phyloP scores from a whole-genome alignment of 2,329 filamentous ascomycete species.

The Clonostachys rhizophaga region DNA sequence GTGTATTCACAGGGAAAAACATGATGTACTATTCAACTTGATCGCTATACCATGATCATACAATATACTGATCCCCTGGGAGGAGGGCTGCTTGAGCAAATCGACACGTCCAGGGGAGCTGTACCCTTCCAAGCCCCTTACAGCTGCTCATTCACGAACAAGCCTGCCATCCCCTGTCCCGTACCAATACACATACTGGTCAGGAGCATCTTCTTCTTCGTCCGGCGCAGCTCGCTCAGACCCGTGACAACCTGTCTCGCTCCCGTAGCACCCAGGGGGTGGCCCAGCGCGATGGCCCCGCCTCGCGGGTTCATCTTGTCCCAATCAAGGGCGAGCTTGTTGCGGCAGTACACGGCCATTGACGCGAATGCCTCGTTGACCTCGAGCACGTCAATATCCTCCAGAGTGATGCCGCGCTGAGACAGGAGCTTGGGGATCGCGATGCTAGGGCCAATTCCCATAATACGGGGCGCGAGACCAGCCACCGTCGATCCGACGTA shows the following conservation, averaged over 20 bases:
- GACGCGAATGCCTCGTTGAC: slow-evolving; percentile 97
- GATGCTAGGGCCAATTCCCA: slow-evolving; percentile 84
- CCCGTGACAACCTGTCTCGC: slow-evolving; percentile 84
- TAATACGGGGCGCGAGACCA: slow-evolving; percentile 87
- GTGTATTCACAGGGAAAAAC: too few species aligned
- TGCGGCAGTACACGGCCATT: slow-evolving; percentile 92
- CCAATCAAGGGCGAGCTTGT: slow-evolving; percentile 65
- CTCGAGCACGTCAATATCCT: slow-evolving; percentile 87
- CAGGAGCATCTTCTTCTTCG: slow-evolving; percentile 85
- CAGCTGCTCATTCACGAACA: slow-evolving; percentile 56
- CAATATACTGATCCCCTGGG: too few species aligned
- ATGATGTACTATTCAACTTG: too few species aligned
- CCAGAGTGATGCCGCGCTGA: slow-evolving; percentile 71
- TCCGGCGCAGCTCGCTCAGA: slow-evolving; percentile 75
- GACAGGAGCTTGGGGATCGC: slow-evolving; percentile 78
- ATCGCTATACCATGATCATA: too few species aligned
- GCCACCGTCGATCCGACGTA: slow-evolving; percentile 89
- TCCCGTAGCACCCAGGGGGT: slow-evolving; percentile 77
- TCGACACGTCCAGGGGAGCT: too few species aligned
- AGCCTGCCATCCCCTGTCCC: slow-evolving; percentile 63
- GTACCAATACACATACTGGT: slow-evolving; percentile 86
- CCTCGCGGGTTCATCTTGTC: slow-evolving; percentile 78
- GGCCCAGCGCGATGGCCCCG: slow-evolving; percentile 78
- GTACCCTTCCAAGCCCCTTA: neutral
- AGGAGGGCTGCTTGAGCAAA: too few species aligned